Percentiles rank a stretch among this genome's conserved stretches.
Evolutionary conservation across 2,329 filamentous ascomycete genomes (phyloP).

Genomic region (Hypoxylon sp.): DNA sequence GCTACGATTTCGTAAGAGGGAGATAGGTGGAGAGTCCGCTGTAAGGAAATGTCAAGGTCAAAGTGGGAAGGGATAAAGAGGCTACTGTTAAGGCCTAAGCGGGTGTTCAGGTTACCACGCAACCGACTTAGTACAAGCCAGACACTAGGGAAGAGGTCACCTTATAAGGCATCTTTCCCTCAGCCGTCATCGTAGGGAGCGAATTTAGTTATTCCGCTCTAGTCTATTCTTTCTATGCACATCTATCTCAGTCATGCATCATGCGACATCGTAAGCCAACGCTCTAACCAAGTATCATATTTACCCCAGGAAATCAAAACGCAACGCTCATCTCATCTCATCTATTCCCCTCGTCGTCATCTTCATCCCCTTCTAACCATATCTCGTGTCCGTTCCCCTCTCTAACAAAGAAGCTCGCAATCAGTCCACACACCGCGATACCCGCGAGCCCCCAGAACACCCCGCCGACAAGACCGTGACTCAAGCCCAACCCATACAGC

Average conservation of each 20-base stretch:
- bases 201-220: background rate
- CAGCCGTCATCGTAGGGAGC: background rate
- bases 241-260: conserved; percentile 6
- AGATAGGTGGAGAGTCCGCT: background rate
- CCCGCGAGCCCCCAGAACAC: conserved; percentile 71
- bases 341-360: conserved; percentile 54
- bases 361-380: conserved; percentile 73
- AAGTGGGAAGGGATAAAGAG: background rate
- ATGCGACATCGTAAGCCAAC: conserved; percentile 8
- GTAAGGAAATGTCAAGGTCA: background rate
- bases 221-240: conserved; percentile 17
- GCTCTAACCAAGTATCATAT: conserved; percentile 10
- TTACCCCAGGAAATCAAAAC: background rate
- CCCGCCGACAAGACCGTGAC: conserved; percentile 69
- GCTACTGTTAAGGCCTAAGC: background rate
- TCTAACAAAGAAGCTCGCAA: conserved; percentile 69
- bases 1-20: conserved; percentile 18
- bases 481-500: conserved; percentile 72
- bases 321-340: conserved; percentile 4
- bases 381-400: conserved; percentile 78
- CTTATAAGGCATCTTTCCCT: background rate
- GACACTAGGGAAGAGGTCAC: background rate
- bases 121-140: background rate
- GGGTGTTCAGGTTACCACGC: background rate
- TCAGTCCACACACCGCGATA: conserved; percentile 64